Evolutionary conservation across 257 asterid species (phyloP), one percentile per base, ranked within the genome.

Genomic region (Solanum dulcamara): DNA sequence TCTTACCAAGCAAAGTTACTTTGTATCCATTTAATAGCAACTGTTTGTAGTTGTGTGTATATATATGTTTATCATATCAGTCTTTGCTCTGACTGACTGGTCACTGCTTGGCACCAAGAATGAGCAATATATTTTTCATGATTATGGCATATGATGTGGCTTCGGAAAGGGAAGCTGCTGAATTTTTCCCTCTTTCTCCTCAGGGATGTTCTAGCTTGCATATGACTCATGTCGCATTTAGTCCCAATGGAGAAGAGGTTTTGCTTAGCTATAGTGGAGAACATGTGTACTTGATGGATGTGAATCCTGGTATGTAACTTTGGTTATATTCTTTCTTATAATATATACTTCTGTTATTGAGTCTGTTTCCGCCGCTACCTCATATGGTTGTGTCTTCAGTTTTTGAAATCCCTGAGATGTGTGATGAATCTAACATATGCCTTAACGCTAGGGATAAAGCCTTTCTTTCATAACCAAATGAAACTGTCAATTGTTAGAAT

Each of bases 201-300:
- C 95, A 95, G 99, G 98, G 96, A 44, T 92, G 89, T 85, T 88
- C 95, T 79, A 91, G 92, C 90, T 85, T 93, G 91, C 98, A 95
- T 89, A 91, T 93, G 79, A 97, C 99, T 85, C 99, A 97, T 33
- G 98, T 97, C 72, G 59, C 98, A 44, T 97, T 97, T 89, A 92
- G 99, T 89, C 98, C 98, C 48, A 91, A 91, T 80, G 93, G 98
- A 32, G 96, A 93, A 91, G 99, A 97, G 93, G 94, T 97, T 85
- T 97, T 97, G 79, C 97, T 97, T 88, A 97, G 95, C 90, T 97
- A 97, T 80, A 93, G 98, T 20, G 99, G 98, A 88, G 99, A 97
- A 91, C 97, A 95, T 86, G 98, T 92, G 44, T 97, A 95, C 92
- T 90, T 97, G 87, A 97, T 97, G 99, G 97, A 95, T 90, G 92